These are phyloP conservation scores for Suillus weaverae DNA, from an alignment of 768 basidiomycete genomes.

Conservation along the genomic window DNA sequence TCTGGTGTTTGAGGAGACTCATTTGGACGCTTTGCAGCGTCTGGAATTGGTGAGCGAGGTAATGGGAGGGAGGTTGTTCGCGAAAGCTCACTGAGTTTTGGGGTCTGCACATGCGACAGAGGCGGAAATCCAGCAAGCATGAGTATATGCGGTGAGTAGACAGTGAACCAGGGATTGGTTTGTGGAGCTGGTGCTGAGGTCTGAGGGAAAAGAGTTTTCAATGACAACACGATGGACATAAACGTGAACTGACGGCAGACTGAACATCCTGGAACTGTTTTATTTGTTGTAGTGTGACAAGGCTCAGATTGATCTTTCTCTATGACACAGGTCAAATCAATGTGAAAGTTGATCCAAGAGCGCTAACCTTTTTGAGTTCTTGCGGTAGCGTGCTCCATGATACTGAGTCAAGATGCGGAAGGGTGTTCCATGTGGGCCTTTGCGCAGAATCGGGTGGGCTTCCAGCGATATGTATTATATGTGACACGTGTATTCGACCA, in stretches of 20 bases:
- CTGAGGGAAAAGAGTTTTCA: slow-evolving; percentile 23
- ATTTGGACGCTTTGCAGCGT: slow-evolving; percentile 41
- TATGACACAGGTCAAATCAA: slow-evolving; percentile 23
- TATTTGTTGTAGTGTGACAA: slow-evolving; percentile 48
- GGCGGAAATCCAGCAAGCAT: slow-evolving; percentile 50
- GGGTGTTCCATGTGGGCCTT: slow-evolving; percentile 56
- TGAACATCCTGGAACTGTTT: slow-evolving; percentile 53
- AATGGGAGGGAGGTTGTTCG: not conserved
- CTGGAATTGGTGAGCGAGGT: slow-evolving; percentile 21
- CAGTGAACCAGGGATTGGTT: slow-evolving; percentile 54
- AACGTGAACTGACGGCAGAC: slow-evolving; percentile 39
- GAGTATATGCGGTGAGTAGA: slow-evolving; percentile 45
- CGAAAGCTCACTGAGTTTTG: slow-evolving; percentile 34
- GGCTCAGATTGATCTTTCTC: slow-evolving; percentile 60
- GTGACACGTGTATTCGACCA: slow-evolving; percentile 31
- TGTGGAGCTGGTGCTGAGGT: slow-evolving; percentile 36
- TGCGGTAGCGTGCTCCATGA: slow-evolving; percentile 61
- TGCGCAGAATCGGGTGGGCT: slow-evolving; percentile 53
- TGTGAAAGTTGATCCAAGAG: not conserved
- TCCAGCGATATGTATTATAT: slow-evolving; percentile 64
- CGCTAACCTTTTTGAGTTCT: slow-evolving; percentile 61
- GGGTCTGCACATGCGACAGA: slow-evolving; percentile 12
- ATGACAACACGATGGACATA: not conserved
- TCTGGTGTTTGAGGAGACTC: slow-evolving; percentile 46
- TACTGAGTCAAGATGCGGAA: slow-evolving; percentile 45